A percentile compares a stretch with the other conserved stretches of the same genome.
phyloP scores from a whole-genome alignment of 179 eudicot genomes.

The Actinidia arguta region DNA sequence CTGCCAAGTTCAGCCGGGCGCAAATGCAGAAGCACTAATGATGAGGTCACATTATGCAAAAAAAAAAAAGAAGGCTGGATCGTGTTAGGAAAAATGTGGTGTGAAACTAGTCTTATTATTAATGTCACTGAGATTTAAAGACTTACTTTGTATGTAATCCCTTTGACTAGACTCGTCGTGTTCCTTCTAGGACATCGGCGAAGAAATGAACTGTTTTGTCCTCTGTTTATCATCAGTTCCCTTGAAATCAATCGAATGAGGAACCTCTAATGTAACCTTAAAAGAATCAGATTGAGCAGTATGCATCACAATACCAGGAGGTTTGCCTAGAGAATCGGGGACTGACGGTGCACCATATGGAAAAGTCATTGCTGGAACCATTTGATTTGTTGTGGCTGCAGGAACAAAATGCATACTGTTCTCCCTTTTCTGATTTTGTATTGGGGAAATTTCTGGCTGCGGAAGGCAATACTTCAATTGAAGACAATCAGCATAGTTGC shows the following conservation, averaged over 20 bases:
- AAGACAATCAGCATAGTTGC: neutral
- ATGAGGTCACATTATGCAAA: neutral
- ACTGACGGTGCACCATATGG: neutral
- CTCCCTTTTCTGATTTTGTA: neutral
- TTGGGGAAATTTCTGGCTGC: conserved; percentile 1
- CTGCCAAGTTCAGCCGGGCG: conserved; percentile 8
- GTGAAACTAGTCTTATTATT: neutral
- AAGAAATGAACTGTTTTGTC: neutral
- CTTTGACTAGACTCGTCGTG: conserved; percentile 3
- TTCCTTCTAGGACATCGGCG: conserved; percentile 1
- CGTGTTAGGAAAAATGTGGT: neutral
- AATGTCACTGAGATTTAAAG: neutral
- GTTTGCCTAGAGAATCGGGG: neutral
- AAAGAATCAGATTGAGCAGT: neutral
- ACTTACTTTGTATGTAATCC: conserved; percentile 11
- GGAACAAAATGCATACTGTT: conserved; percentile 1
- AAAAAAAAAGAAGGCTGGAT: neutral
- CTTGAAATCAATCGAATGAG: conserved; percentile 4
- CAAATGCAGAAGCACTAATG: conserved; percentile 16
- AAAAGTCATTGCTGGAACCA: neutral
- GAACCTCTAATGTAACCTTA: neutral
- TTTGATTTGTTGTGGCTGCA: neutral
- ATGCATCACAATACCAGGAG: neutral
- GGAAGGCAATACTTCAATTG: neutral
- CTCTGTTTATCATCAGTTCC: neutral